Conservation (phyloP, 352 stramenopile genomes). For the Globisporangium uncinulatum region DNA sequence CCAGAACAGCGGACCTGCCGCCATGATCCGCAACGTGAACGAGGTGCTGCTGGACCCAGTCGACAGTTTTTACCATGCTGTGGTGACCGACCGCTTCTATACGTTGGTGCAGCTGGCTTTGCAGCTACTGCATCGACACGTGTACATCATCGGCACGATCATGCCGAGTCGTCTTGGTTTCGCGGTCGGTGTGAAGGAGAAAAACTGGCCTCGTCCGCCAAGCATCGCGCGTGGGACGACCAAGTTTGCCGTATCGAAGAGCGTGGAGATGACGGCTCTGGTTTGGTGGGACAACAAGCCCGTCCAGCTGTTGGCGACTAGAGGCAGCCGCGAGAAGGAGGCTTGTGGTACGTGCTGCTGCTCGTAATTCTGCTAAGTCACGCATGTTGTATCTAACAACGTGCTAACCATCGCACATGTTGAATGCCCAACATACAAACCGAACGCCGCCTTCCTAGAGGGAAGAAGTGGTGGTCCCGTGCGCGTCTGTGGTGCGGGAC, state of each 20-base stretch:
- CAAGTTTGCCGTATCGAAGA: background rate
- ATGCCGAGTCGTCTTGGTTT: background rate
- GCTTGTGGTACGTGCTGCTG: background rate
- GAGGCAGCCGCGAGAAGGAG: background rate
- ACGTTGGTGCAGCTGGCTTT: background rate
- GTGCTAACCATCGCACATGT: background rate
- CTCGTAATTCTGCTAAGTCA: no score
- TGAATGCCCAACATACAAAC: no score
- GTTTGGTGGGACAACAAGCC: background rate
- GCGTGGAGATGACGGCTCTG: background rate
- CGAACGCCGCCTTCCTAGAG: background rate
- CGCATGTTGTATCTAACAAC: background rate
- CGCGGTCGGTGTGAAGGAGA: background rate
- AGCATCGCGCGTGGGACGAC: background rate
- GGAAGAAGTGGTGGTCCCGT: background rate
- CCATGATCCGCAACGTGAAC: background rate
- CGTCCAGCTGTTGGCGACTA: background rate
- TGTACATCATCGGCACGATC: background rate
- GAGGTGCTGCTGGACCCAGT: background rate
- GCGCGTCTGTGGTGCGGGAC: background rate
- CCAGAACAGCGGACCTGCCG: no score
- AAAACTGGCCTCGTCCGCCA: background rate
- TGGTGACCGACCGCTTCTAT: background rate
- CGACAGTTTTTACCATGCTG: background rate
- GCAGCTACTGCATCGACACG: slow-evolving; percentile 1